Evolutionary conservation across 2,329 filamentous ascomycete species (phyloP), one percentile per base, ranked within the genome.

Genomic region (Colletotrichum euphorbiae): DNA sequence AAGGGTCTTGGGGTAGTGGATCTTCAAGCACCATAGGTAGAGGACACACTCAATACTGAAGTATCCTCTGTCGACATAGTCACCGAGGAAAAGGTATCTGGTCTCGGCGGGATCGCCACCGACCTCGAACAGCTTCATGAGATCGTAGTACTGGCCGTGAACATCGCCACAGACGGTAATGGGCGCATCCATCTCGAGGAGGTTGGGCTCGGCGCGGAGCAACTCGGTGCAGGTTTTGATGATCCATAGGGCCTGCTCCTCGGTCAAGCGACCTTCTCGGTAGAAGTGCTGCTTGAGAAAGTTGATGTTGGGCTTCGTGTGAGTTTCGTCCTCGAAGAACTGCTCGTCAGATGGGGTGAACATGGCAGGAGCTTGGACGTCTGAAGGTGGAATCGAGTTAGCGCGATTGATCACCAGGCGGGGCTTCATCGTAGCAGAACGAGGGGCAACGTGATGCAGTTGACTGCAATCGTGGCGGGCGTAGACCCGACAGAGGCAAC

Each of bases 51-150:
- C 96, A 77, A 99, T 98, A 80, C 94, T 98, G 82, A 98, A 99
- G 83, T 99, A 99, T 61, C 96, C 96, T 79, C 96, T 89, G 79
- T 99, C 96, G 72, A 99, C 96, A 78, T 99, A 99, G 81, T 99
- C 96, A 70, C 96, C 96, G 72, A 99, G 84, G 82, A 99, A 99
- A 69, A 99, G 89, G 81, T 99, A 99, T 76, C 96, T 86, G 33
- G 96, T 99, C 83, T 99, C 96, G 61, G 95, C 89, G 45, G 96
- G 96, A 80, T 99, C 96, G 72, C 96, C 96, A 73, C 96, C 96
- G 58, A 99, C 96, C 81, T 99, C 96, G 76, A 99, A 99, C 38
- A 99, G 87, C 85, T 99, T 99, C 96, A 99, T 99, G 77, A 99
- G 83, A 80, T 99, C 96, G 80, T 97, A 99, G 84, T 98, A 99